Percentiles rank a stretch among this genome's conserved stretches.
phyloP scores from a whole-genome alignment of 2,329 filamentous ascomycete genomes.

The Aspergillus udagawae region DNA sequence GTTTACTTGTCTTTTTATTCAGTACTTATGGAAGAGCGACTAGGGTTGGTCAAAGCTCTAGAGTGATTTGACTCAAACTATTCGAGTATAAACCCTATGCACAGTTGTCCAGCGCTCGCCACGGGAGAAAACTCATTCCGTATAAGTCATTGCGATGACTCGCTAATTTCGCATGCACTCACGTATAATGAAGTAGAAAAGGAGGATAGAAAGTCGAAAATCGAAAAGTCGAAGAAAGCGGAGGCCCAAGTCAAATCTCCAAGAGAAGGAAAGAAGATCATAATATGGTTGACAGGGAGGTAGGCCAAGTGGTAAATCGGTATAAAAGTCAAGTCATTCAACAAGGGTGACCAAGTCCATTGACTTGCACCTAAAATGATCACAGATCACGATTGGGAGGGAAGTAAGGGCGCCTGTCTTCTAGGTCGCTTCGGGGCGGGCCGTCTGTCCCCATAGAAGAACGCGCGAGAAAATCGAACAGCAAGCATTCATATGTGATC shows the following conservation, averaged over 20 bases:
- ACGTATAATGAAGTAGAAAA: neutral
- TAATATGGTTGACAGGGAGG: neutral
- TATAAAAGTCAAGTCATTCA: neutral
- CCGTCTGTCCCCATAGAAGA: neutral
- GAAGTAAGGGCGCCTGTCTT: neutral
- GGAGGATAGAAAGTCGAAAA: neutral
- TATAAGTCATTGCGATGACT: neutral
- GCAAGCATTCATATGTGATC: conserved; percentile 6
- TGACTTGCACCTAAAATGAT: neutral
- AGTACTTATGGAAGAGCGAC: neutral
- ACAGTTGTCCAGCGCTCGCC: neutral
- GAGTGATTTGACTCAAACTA: neutral
- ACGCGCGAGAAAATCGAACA: neutral
- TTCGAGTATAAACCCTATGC: neutral
- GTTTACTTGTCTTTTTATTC: neutral
- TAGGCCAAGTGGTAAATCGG: neutral
- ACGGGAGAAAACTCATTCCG: neutral
- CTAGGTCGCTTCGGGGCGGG: neutral
- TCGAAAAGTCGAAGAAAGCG: neutral
- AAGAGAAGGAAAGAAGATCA: neutral
- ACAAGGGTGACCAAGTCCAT: neutral
- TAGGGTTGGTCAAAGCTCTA: neutral
- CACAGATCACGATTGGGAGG: neutral
- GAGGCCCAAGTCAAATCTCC: neutral
- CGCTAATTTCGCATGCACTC: neutral